Evolutionary conservation across 495 filamentous ascomycete species (phyloP).

Genomic region (Aspergillus cristatus): DNA sequence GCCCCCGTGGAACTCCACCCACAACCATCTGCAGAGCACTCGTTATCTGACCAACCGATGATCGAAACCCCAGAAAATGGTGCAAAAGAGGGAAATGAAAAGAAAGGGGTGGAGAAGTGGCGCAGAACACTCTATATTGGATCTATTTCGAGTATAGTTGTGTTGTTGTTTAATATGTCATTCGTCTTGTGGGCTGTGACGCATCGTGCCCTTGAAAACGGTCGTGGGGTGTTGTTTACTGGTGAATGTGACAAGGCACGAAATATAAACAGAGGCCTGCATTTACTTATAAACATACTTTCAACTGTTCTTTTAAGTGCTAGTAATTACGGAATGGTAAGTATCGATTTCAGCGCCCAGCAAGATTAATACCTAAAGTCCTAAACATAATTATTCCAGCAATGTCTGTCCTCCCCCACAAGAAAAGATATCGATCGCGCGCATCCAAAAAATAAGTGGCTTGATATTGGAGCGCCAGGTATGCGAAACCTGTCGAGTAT

Average conservation of each 20-base stretch:
- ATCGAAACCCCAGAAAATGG: background rate
- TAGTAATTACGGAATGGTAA: constrained; percentile 34
- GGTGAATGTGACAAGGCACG: constrained; percentile 16
- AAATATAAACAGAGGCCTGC: constrained; percentile 16
- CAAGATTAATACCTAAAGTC: background rate
- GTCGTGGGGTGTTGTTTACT: background rate
- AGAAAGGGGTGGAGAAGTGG: background rate
- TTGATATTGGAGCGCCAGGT: constrained; percentile 33
- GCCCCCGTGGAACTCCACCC: background rate
- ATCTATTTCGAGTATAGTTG: background rate
- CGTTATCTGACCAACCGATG: background rate
- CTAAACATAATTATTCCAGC: constrained; percentile 3
- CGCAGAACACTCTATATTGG: background rate
- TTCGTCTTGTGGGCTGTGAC: constrained; percentile 1
- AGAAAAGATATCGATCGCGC: constrained; percentile 29
- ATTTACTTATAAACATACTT: constrained; percentile 28
- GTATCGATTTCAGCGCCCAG: background rate
- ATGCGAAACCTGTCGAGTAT: constrained; percentile 22
- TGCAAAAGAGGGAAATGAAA: background rate
- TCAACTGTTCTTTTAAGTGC: constrained; percentile 29
- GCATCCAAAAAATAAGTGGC: constrained; percentile 22
- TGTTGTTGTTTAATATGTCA: background rate
- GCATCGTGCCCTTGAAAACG: background rate
- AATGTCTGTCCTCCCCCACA: constrained; percentile 28
- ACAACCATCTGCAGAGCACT: background rate